Evolutionary conservation across 2,329 filamentous ascomycete species (phyloP), one percentile per base, ranked within the genome.

Genomic region (Cladorrhinum sp.): DNA sequence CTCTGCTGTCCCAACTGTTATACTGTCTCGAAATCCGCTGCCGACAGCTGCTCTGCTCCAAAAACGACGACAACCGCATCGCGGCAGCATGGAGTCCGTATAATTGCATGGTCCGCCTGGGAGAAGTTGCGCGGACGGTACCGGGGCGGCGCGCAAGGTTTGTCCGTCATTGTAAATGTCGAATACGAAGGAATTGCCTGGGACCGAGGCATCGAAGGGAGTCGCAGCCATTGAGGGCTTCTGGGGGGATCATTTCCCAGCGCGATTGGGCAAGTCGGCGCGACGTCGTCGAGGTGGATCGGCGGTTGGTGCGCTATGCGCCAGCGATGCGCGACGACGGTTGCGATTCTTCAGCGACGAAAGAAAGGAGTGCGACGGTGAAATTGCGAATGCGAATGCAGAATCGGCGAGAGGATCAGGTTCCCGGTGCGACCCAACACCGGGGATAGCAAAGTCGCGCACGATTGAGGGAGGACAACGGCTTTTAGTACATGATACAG

Each of bases 41-140:
- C 74, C 69, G 30, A 48, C 59, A 18, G 42, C 49, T 58, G 21
- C 46, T 62, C 55, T 79, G 68, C 78, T 79, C 82, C 83, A 86
- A 73, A 86, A 86, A 57, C 83, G 82, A 65, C 83, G 83, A 66
- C 84, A 86, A 69, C 84, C 84, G 64, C 84, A 86, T 62, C 78
- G 82, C 76, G 60, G 83, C 79, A 62, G 79, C 77, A 74, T 78
- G 60, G 84, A 68, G 67, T 86, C 82, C 61, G 83, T 79, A 69
- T 79, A 86, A 71, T 86, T 85, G 75, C 84, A 86, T 53, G 75
- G 76, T 56, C 84, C 84, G 60, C 75, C 74, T 1, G 83, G 83
- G 9, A 85, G 76, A 21, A 61, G 55, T 14, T 60, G 65, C 59
- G 60, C 67, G 62, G 58, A 59, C 39, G 54, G 36, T 9, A 12